Evolutionary conservation across 2,329 filamentous ascomycete genomes (phyloP).

Genomic region (Fulvia fulva): DNA sequence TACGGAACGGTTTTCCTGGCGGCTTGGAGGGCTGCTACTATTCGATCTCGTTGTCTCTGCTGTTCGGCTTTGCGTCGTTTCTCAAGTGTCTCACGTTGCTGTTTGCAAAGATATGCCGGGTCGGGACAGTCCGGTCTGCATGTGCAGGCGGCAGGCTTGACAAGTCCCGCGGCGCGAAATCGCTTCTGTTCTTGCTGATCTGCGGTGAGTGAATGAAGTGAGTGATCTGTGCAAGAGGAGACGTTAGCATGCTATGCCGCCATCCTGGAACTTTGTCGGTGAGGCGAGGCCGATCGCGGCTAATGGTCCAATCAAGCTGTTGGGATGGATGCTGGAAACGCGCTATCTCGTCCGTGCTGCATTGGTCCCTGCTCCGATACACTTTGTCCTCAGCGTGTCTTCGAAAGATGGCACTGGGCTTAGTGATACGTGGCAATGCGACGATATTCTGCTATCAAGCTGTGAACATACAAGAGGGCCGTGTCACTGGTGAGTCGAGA

Average conservation of each 20-base stretch:
- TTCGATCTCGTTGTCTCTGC: background rate
- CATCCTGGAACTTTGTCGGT: background rate
- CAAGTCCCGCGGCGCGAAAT: background rate
- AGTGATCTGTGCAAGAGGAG: background rate
- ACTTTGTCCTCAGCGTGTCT: background rate
- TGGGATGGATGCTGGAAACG: too few species aligned
- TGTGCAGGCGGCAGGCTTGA: background rate
- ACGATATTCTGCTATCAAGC: background rate
- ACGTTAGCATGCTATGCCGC: background rate
- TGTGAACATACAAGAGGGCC: background rate
- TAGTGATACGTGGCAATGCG: background rate
- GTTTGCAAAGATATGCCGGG: background rate
- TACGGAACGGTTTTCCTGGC: too few species aligned
- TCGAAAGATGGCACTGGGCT: background rate
- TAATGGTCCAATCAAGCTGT: background rate
- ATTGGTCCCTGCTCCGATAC: background rate
- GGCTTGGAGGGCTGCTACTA: too few species aligned
- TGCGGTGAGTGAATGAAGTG: background rate
- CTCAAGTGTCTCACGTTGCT: background rate
- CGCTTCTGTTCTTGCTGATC: too few species aligned
- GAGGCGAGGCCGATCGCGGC: background rate
- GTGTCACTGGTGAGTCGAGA: background rate
- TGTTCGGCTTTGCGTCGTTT: background rate
- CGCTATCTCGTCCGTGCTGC: background rate
- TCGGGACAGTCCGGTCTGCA: background rate